These are phyloP conservation scores for Gossypium bickii DNA, from an alignment of 345 rosid species.

Conservation along the genomic window DNA sequence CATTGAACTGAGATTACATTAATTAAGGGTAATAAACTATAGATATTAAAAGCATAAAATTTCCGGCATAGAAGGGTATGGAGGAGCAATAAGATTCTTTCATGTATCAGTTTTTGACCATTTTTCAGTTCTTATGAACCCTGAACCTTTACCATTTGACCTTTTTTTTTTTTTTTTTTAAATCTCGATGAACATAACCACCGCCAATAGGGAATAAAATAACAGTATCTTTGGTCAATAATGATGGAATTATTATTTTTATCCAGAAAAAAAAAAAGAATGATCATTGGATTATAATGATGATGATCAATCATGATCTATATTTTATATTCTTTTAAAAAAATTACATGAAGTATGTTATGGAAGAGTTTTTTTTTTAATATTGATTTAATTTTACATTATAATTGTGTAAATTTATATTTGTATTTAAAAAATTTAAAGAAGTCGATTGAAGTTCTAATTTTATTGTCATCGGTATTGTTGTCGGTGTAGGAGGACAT, in stretches of 20 bases:
- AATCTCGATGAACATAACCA: constrained; percentile 3
- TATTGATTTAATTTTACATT: no score
- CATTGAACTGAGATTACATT: constrained; percentile 10
- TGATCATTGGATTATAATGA: constrained; percentile 17
- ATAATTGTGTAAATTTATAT: no score
- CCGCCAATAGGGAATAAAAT: constrained; percentile 11
- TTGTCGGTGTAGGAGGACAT: no score
- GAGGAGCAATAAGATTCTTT: neutral
- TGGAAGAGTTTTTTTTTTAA: no score
- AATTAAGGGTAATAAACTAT: neutral
- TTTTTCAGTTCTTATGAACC: neutral
- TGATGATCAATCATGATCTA: neutral
- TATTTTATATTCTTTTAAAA: neutral
- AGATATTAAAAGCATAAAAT: neutral
- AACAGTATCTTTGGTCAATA: constrained; percentile 12
- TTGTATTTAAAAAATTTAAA: no score
- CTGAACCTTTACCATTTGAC: neutral
- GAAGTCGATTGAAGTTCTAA: no score
- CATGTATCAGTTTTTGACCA: neutral
- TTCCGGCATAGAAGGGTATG: constrained; percentile 8
- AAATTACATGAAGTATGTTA: no score
- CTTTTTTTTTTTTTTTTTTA: no score
- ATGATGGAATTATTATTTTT: constrained; percentile 27
- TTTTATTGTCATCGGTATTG: no score
- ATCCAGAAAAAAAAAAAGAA: neutral